Conservation (phyloP, 768 basidiomycete genomes). For the Phlegmacium glaucopus region DNA sequence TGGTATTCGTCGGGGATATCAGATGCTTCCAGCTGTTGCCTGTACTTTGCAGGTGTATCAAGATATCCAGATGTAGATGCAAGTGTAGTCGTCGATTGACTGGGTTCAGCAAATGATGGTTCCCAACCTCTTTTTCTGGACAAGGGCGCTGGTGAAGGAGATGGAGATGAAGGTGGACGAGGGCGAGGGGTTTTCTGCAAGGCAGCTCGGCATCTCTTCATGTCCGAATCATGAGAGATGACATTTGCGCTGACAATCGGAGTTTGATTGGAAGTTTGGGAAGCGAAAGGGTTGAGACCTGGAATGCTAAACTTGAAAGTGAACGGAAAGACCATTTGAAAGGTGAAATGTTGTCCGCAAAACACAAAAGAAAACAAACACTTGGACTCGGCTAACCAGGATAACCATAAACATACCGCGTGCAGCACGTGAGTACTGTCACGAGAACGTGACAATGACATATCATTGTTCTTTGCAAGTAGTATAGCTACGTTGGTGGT, state of each 20-base stretch:
- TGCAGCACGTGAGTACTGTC: no score
- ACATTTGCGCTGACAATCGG: constrained; percentile 9
- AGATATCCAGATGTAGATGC: constrained; percentile 62
- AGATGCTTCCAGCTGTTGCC: constrained; percentile 44
- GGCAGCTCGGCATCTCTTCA: constrained; percentile 12
- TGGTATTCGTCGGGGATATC: constrained; percentile 33
- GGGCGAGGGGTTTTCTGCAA: constrained; percentile 22
- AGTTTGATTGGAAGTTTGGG: constrained; percentile 5
- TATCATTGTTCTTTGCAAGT: constrained; percentile 30
- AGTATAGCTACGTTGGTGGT: constrained; percentile 58
- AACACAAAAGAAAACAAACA: no score
- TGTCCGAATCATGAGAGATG: constrained; percentile 12
- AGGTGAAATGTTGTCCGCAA: no score
- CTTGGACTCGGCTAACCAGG: no score
- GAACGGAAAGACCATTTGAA: constrained; percentile 62
- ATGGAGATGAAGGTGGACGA: constrained; percentile 28
- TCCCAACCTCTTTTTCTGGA: constrained; percentile 73
- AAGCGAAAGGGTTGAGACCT: constrained; percentile 64
- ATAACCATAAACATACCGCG: no score
- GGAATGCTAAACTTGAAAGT: constrained; percentile 68
- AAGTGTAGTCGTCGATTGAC: constrained; percentile 46
- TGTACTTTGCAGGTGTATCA: constrained; percentile 65
- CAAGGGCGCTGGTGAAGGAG: constrained; percentile 37
- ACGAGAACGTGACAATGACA: not conserved
- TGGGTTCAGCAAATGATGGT: constrained; percentile 56